Evolutionary conservation across 768 basidiomycete genomes (phyloP).

Genomic region (Tremella fuciformis): DNA sequence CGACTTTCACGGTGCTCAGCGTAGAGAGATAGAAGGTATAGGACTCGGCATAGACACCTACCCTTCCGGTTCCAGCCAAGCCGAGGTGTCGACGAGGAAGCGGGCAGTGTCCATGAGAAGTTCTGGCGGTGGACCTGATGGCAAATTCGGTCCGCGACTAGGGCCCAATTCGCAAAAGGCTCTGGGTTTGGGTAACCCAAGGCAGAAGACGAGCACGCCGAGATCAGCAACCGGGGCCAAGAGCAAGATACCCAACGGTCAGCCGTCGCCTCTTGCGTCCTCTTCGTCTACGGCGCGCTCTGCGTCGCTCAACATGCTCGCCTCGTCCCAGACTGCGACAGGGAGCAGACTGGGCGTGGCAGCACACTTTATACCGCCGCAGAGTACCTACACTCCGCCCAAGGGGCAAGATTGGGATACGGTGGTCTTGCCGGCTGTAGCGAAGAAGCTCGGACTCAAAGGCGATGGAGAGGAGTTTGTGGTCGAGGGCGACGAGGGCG

Average conservation of each 20-base stretch:
- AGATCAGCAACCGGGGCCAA: constrained; percentile 4
- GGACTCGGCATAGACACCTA: neutral
- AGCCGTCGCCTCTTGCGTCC: neutral
- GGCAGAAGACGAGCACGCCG: neutral
- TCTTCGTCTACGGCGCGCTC: constrained; percentile 18
- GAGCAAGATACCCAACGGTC: neutral
- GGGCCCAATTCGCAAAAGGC: neutral
- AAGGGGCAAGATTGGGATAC: constrained; percentile 46
- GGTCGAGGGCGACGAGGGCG: constrained; percentile 29
- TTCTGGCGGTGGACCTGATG: neutral
- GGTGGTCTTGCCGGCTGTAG: constrained; percentile 42
- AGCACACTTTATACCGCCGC: constrained; percentile 44
- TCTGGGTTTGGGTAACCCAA: neutral
- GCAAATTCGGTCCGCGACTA: neutral
- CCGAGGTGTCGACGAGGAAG: constrained; percentile 5
- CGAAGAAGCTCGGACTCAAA: constrained; percentile 34
- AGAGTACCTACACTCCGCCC: constrained; percentile 40
- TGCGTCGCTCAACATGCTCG: constrained; percentile 28
- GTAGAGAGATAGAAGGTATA: neutral
- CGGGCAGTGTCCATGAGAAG: constrained; percentile 2
- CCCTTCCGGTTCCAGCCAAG: no score
- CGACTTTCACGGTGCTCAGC: constrained; percentile 1
- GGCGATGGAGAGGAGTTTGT: constrained; percentile 8
- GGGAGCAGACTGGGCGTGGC: constrained; percentile 37
- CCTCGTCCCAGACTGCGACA: constrained; percentile 7